A percentile compares a stretch with the other conserved stretches of the same genome.
phyloP scores from a whole-genome alignment of 2,329 filamentous ascomycete species.

The Boeremia exigua region DNA sequence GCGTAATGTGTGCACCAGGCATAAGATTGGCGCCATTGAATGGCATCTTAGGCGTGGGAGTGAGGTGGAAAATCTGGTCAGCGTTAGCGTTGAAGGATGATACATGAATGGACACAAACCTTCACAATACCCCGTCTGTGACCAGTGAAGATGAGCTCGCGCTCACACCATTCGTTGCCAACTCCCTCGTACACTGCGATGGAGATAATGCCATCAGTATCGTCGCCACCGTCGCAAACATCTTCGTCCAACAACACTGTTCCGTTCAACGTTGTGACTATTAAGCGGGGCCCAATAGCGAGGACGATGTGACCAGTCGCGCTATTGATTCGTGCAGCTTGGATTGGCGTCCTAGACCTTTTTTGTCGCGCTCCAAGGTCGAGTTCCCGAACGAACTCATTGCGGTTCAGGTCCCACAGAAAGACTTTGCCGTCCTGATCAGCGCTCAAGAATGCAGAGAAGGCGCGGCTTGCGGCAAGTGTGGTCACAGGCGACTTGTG shows the following conservation, averaged over 20 bases:
- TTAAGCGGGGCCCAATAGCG: slow-evolving; percentile 75
- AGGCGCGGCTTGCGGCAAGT: slow-evolving; percentile 84
- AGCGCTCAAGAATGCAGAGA: slow-evolving; percentile 85
- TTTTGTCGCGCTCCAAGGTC: slow-evolving; percentile 49
- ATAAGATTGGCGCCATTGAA: slow-evolving; percentile 49
- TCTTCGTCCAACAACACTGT: slow-evolving; percentile 81
- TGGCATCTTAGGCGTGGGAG: slow-evolving; percentile 57
- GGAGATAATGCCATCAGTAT: slow-evolving; percentile 72
- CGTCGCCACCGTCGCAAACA: slow-evolving; percentile 70
- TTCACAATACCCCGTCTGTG: slow-evolving; percentile 85
- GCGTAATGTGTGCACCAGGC: background rate
- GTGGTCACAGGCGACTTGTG: slow-evolving; percentile 84
- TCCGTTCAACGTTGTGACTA: slow-evolving; percentile 88
- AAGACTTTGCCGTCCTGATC: slow-evolving; percentile 82
- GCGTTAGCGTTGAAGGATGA: slow-evolving; percentile 21
- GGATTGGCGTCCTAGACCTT: slow-evolving; percentile 44
- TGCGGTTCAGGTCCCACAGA: slow-evolving; percentile 92
- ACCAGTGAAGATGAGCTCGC: slow-evolving; percentile 85
- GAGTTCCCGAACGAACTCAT: slow-evolving; percentile 82
- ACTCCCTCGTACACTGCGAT: slow-evolving; percentile 93
- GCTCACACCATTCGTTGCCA: slow-evolving; percentile 89
- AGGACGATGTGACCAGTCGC: slow-evolving; percentile 88
- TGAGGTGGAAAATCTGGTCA: slow-evolving; percentile 63
- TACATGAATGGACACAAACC: slow-evolving; percentile 37
- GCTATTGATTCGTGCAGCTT: slow-evolving; percentile 88